Evolutionary conservation across 176 grass and related monocot species (phyloP), one percentile per base, ranked within the genome.

Genomic region (Oryza coarctata): DNA sequence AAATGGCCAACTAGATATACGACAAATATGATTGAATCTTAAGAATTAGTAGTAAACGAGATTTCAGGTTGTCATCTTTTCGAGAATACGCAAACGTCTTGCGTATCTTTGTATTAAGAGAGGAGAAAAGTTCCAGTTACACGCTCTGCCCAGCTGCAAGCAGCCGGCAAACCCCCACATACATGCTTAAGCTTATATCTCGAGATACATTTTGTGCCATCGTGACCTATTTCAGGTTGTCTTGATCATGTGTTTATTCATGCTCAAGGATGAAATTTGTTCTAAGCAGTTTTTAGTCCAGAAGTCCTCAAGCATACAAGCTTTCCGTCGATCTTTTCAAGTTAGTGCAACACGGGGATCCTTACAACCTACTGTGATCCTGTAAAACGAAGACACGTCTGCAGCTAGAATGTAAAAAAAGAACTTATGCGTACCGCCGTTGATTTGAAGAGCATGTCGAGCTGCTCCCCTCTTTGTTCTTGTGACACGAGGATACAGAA

Each of bases 381-480:
- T n/a, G n/a, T n/a, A n/a, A n/a, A n/a, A n/a, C n/a, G 44, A 79
- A 9, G 70, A 31, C 52, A 80, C 29, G 25, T 75, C 70, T 30
- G n/a, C 13, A 61, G 68, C 6, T 73, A 23, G 73, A 75, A 31
- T 26, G 63, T 2, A 38, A 2, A 38, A 2, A 1, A 75, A 79
- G 17, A 44, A 77, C 52, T 68, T 55, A 77, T 40, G 49, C 39
- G 38, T 40, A 63, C 50, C 5, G 28, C 9, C 36, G n/a, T 55
- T 22, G 50, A 55, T 49, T 70, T 28, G 85, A 60, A 76, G 85
- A 76, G 25, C 68, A 26, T 73, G 74, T 70, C 61, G 45, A 78
- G 40, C 1, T 72, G 57, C 18, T 33, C 43, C 34, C 30, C 25
- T 26, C 65, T 70, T 76, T 63, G 5, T 68, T 47, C 13, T 33